Evolutionary conservation across 345 rosid species (phyloP).

Genomic region (Hypericum androsaemum): DNA sequence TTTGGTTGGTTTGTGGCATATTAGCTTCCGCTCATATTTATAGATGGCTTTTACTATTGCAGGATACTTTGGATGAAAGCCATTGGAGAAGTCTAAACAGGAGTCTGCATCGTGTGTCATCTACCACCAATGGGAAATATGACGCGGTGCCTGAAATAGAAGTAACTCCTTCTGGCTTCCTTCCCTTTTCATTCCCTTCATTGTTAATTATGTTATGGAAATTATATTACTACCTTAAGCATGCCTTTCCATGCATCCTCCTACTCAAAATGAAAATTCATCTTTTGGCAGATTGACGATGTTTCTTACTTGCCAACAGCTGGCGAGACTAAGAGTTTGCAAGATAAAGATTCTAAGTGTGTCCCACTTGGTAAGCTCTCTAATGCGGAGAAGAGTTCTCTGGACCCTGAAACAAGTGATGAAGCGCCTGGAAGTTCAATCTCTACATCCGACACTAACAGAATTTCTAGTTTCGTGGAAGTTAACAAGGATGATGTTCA

Average conservation of each 20-base stretch:
- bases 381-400: slow-evolving; percentile 8
- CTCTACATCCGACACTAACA: slow-evolving; percentile 19
- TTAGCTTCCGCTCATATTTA: slow-evolving; percentile 7
- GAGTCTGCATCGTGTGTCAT: slow-evolving; percentile 69
- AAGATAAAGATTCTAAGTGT: slow-evolving; percentile 25
- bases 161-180: slow-evolving; percentile 27
- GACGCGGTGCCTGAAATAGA: slow-evolving; percentile 68
- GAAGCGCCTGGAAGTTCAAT: slow-evolving; percentile 22
- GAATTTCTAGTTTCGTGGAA: slow-evolving; percentile 14
- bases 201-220: not conserved
- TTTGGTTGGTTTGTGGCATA: slow-evolving; percentile 5
- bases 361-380: slow-evolving; percentile 13
- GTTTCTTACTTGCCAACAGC: slow-evolving; percentile 41
- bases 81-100: slow-evolving; percentile 68
- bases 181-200: not conserved
- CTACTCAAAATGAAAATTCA: slow-evolving; percentile 6
- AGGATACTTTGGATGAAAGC: slow-evolving; percentile 79
- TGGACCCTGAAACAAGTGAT: slow-evolving; percentile 16
- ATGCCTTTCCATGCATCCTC: too few relatives aligned
- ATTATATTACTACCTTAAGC: not conserved
- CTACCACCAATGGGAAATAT: slow-evolving; percentile 84
- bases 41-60: slow-evolving; percentile 17
- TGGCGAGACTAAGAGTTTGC: slow-evolving; percentile 22
- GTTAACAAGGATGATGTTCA: slow-evolving; percentile 20
- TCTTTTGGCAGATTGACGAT: slow-evolving; percentile 52